Conservation (phyloP, 495 filamentous ascomycete genomes). For the Physcia stellaris region DNA sequence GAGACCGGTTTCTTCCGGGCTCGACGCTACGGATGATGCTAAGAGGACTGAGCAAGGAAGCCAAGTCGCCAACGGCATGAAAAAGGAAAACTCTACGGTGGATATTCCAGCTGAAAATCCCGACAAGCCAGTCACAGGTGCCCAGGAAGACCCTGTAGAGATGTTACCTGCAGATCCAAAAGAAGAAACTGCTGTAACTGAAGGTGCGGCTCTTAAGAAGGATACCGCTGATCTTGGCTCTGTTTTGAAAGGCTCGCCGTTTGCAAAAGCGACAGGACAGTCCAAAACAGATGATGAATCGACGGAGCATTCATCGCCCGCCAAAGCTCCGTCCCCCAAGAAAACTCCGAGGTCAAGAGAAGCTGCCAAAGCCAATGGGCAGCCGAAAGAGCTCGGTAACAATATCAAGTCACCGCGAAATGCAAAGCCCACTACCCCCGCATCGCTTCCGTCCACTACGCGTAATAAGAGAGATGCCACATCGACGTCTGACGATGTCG, state of each 20-base stretch:
- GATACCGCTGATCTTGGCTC: constrained; percentile 15
- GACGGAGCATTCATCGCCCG: no score
- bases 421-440: no score
- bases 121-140: neutral
- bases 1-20: neutral
- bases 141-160: neutral
- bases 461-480: no score
- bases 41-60: neutral
- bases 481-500: no score
- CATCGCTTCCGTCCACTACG: no score
- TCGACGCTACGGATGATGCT: neutral
- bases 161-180: constrained; percentile 7
- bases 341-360: no score
- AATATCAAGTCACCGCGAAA: no score
- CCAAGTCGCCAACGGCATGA: neutral
- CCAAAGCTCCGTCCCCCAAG: no score
- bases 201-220: constrained; percentile 20
- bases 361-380: no score
- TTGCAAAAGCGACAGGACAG: no score
- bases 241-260: constrained; percentile 17
- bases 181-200: constrained; percentile 21
- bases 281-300: no score
- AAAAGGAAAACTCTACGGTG: neutral
- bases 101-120: neutral
- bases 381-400: no score